Conservation (phyloP, 1,284 basidiomycete species). For the Malassezia sympodialis region DNA sequence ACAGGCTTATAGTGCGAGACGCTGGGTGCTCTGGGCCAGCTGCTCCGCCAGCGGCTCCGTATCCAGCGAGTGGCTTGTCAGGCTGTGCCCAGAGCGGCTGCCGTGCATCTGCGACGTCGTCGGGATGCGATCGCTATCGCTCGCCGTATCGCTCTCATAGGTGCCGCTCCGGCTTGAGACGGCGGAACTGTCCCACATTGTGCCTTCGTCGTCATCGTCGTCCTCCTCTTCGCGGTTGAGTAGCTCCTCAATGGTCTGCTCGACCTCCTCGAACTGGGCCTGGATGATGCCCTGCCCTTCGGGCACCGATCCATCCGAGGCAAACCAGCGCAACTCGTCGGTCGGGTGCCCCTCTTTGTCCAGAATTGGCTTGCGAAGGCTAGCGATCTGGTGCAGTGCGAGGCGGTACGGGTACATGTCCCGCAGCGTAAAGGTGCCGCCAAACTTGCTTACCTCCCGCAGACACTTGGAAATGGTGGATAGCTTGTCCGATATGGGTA, state of each 20-base stretch:
- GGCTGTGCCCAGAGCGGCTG: slow-evolving; percentile 10
- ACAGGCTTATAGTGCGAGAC: background rate
- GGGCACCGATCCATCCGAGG: slow-evolving; percentile 66
- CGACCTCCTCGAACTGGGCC: slow-evolving; percentile 90
- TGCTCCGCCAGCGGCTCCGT: background rate
- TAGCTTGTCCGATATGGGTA: slow-evolving; percentile 69
- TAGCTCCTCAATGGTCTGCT: slow-evolving; percentile 68
- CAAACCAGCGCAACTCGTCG: slow-evolving; percentile 35
- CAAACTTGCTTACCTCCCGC: slow-evolving; percentile 93
- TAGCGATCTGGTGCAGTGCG: slow-evolving; percentile 89
- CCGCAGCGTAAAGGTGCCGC: slow-evolving; percentile 84
- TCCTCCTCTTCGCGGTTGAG: slow-evolving; percentile 45
- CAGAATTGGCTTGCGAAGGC: slow-evolving; percentile 78
- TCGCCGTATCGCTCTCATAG: slow-evolving; percentile 6
- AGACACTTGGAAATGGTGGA: slow-evolving; percentile 61
- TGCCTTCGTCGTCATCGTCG: slow-evolving; percentile 34
- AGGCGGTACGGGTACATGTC: slow-evolving; percentile 97
- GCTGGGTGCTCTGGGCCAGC: background rate
- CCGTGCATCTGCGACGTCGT: slow-evolving; percentile 5
- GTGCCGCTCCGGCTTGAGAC: slow-evolving; percentile 6
- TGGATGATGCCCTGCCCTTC: slow-evolving; percentile 95
- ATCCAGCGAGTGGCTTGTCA: background rate
- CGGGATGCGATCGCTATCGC: slow-evolving; percentile 11
- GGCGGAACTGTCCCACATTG: slow-evolving; percentile 6
- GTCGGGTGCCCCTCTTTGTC: slow-evolving; percentile 54